phyloP scores from a whole-genome alignment of 768 basidiomycete genomes.

The Galerina sulciceps region DNA sequence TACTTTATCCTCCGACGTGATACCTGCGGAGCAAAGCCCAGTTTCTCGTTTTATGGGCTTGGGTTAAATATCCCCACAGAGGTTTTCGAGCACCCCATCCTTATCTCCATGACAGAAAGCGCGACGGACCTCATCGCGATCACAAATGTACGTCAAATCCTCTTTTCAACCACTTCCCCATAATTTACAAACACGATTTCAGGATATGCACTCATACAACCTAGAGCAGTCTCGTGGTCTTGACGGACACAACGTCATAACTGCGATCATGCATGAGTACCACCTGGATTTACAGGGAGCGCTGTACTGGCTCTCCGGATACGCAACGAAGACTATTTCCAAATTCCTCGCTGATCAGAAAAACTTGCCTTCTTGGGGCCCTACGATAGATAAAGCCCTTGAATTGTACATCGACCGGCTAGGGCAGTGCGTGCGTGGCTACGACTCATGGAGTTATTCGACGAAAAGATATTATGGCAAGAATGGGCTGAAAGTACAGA shows the following conservation, averaged over 20 bases:
- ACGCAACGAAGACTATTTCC: constrained; percentile 38
- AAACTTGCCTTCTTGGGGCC: constrained; percentile 41
- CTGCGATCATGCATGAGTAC: constrained; percentile 53
- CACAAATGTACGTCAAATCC: constrained; percentile 31
- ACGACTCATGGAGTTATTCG: constrained; percentile 57
- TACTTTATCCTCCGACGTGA: constrained; percentile 47
- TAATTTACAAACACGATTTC: background rate
- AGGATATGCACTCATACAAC: constrained; percentile 35
- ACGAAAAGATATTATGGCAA: constrained; percentile 45
- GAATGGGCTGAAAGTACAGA: constrained; percentile 18
- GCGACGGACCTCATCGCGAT: constrained; percentile 41
- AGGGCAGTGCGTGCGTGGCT: constrained; percentile 55
- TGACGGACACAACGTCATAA: constrained; percentile 48
- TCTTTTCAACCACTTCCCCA: background rate
- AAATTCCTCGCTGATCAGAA: constrained; percentile 40
- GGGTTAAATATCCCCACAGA: constrained; percentile 43
- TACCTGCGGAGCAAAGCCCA: constrained; percentile 45
- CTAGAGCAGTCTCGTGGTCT: constrained; percentile 33
- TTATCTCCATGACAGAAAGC: constrained; percentile 31
- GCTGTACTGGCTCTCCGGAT: constrained; percentile 40
- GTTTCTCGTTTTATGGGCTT: constrained; percentile 41
- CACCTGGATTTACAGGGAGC: constrained; percentile 42
- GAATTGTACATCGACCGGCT: constrained; percentile 46
- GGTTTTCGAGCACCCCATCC: constrained; percentile 41
- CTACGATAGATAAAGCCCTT: constrained; percentile 38